A percentile compares a stretch with the other conserved stretches of the same genome.
These are phyloP conservation scores for Rhynchospora pubera DNA, from an alignment of 176 grass and related monocot species.

Conservation along the genomic window DNA sequence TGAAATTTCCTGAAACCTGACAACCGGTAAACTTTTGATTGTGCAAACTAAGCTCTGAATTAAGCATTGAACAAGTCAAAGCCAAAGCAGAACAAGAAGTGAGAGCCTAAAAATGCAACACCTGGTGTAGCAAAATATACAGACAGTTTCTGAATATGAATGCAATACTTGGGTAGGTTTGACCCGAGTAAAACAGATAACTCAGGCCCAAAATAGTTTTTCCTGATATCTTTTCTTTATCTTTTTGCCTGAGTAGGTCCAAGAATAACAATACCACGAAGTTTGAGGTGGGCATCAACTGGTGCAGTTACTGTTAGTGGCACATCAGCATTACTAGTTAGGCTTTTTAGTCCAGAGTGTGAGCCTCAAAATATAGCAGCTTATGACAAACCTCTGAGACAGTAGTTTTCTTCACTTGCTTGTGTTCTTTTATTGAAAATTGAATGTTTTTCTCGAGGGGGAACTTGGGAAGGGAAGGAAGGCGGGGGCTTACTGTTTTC, in stretches of 20 bases:
- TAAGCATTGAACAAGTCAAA: too few relatives aligned
- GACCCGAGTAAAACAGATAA: neutral
- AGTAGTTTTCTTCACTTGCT: neutral
- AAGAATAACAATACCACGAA: constrained; percentile 64
- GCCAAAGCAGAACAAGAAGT: too few relatives aligned
- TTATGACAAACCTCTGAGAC: constrained; percentile 40
- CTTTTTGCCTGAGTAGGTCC: constrained; percentile 36
- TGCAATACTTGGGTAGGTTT: neutral
- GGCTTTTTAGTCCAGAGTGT: constrained; percentile 75
- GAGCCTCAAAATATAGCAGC: constrained; percentile 82
- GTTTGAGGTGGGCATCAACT: constrained; percentile 70
- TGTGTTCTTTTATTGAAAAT: neutral
- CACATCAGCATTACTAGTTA: constrained; percentile 48
- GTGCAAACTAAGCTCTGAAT: too few relatives aligned
- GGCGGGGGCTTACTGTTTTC: neutral
- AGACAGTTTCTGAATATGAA: too few relatives aligned
- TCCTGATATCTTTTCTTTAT: constrained; percentile 1
- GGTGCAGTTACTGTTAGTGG: constrained; percentile 54
- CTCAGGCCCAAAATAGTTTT: neutral
- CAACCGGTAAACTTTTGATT: too few relatives aligned
- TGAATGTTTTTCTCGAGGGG: too few relatives aligned
- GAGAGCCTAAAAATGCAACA: too few relatives aligned
- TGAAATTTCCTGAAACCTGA: too few relatives aligned
- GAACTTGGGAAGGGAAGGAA: too few relatives aligned
- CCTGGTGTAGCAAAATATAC: too few relatives aligned